phyloP scores from a whole-genome alignment of 2,329 filamentous ascomycete species.

The Claviceps sp. region DNA sequence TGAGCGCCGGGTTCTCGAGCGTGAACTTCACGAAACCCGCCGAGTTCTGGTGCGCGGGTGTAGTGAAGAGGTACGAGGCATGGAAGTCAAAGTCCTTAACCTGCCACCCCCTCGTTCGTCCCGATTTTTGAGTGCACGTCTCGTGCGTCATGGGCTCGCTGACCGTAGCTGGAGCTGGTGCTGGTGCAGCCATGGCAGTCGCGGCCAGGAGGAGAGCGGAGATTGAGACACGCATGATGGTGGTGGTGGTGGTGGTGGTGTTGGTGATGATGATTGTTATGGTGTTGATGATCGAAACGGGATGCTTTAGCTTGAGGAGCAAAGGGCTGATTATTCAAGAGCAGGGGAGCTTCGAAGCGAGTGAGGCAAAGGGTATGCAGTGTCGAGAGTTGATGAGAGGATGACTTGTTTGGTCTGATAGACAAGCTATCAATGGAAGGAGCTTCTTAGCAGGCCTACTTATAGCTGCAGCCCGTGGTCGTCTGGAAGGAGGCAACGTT shows the following conservation, averaged over 20 bases:
- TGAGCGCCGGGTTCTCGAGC: constrained; percentile 31
- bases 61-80: constrained; percentile 34
- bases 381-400: not conserved
- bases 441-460: not conserved
- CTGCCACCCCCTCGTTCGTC: constrained; percentile 20
- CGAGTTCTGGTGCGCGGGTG: constrained; percentile 36
- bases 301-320: too few species aligned
- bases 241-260: not conserved
- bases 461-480: not conserved
- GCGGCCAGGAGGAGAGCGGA: constrained; percentile 12
- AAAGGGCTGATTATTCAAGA: not conserved
- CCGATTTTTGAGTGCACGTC: constrained; percentile 12
- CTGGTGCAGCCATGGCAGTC: constrained; percentile 13
- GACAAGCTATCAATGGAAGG: not conserved
- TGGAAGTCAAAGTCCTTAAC: constrained; percentile 33
- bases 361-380: not conserved
- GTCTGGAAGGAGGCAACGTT: not conserved
- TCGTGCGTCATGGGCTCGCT: constrained; percentile 1
- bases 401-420: not conserved
- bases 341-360: not conserved
- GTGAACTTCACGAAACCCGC: constrained; percentile 35
- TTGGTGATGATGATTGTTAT: not conserved
- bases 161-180: constrained; percentile 2
- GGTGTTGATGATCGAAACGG: not conserved
- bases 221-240: constrained; percentile 9